phyloP scores from a whole-genome alignment of 2,329 filamentous ascomycete species.

The Geosmithia flava region DNA sequence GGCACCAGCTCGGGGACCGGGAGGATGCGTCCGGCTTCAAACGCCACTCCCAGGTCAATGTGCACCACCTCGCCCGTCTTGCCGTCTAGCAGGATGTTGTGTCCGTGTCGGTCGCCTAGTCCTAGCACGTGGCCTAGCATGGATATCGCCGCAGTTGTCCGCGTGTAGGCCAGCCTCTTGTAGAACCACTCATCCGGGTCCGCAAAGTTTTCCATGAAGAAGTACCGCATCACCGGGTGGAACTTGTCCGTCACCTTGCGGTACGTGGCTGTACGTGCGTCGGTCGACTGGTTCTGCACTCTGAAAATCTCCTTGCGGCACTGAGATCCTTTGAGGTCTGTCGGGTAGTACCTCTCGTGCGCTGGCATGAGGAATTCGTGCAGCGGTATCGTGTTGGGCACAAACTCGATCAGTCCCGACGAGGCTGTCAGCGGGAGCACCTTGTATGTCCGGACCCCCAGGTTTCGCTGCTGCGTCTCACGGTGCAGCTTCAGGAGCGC shows the following conservation, averaged over 20 bases:
- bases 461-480: conserved; percentile 72
- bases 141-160: conserved; percentile 87
- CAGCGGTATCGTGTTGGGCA: conserved; percentile 81
- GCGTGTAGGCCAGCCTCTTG: conserved; percentile 78
- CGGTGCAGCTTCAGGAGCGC: conserved; percentile 78
- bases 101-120: conserved; percentile 85
- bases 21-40: conserved; percentile 90
- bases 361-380: conserved; percentile 88
- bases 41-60: conserved; percentile 93
- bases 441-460: conserved; percentile 94
- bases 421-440: conserved; percentile 77
- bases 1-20: conserved; percentile 93
- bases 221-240: conserved; percentile 88
- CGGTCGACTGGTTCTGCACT: conserved; percentile 57
- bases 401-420: conserved; percentile 93
- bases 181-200: conserved; percentile 96
- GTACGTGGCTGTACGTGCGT: conserved; percentile 62
- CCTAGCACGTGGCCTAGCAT: conserved; percentile 91
- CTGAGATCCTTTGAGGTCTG: conserved; percentile 61
- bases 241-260: conserved; percentile 70
- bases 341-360: conserved; percentile 76
- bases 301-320: conserved; percentile 72
- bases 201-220: conserved; percentile 89
- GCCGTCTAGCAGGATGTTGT: conserved; percentile 90
- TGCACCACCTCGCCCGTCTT: conserved; percentile 89